Evolutionary conservation across 1,284 basidiomycete species (phyloP).

Genomic region (Melanopsichium pennsylvanicum): DNA sequence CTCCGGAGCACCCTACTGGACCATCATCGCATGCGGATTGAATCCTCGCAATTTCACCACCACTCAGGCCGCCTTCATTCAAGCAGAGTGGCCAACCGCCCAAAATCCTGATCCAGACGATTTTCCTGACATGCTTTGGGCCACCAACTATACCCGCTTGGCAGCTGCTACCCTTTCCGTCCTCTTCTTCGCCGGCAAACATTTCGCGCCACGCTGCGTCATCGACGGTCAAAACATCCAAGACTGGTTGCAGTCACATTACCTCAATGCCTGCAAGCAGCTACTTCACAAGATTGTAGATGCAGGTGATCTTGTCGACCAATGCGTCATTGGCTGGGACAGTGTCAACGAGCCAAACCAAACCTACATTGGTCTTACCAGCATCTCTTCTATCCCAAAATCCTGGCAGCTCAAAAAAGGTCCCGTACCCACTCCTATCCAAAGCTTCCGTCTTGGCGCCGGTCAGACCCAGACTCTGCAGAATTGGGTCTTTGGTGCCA

Average conservation of each 20-base stretch:
- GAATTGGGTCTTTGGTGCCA: slow-evolving; percentile 79
- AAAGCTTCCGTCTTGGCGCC: slow-evolving; percentile 86
- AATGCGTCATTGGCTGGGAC: slow-evolving; percentile 94
- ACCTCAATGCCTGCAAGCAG: slow-evolving; percentile 77
- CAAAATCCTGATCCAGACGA: slow-evolving; percentile 74
- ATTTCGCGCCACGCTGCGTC: slow-evolving; percentile 87
- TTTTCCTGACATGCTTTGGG: slow-evolving; percentile 93
- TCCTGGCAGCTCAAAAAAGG: slow-evolving; percentile 75
- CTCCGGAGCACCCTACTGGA: slow-evolving; percentile 95
- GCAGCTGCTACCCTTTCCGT: slow-evolving; percentile 89
- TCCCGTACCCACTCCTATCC: slow-evolving; percentile 82
- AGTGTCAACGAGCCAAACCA: slow-evolving; percentile 93
- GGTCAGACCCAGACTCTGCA: slow-evolving; percentile 85
- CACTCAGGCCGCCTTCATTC: slow-evolving; percentile 85
- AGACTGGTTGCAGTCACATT: slow-evolving; percentile 88
- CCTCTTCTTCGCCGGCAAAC: slow-evolving; percentile 89
- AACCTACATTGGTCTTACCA: slow-evolving; percentile 79
- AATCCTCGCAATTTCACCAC: slow-evolving; percentile 83
- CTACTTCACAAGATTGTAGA: slow-evolving; percentile 78
- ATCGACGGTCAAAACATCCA: slow-evolving; percentile 94
- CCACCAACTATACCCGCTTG: slow-evolving; percentile 90
- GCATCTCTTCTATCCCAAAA: slow-evolving; percentile 67
- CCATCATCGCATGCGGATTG: slow-evolving; percentile 87
- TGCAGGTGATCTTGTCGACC: slow-evolving; percentile 80
- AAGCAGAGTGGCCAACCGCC: slow-evolving; percentile 82